Evolutionary conservation across 2,329 filamentous ascomycete genomes (phyloP), one percentile per base, ranked within the genome.

Genomic region (Camillea tinctor): DNA sequence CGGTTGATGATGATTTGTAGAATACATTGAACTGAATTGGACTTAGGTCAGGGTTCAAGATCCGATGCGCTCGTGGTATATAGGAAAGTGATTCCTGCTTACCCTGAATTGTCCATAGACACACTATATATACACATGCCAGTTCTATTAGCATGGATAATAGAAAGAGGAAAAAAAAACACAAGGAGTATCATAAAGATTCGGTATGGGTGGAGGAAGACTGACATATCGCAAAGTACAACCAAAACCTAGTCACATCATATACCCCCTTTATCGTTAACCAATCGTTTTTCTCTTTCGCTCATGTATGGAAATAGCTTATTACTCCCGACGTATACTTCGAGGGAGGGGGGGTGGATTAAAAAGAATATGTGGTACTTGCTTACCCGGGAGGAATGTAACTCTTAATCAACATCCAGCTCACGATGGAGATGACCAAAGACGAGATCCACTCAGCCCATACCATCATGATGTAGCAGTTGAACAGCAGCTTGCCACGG

Each of bases 1-100:
- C 78, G 75, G 62, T 80, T 80, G 65, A 79, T 77, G 67, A 80
- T 80, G 54, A 80, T 80, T 60, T 80, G 78, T 66, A 79, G 74
- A 2, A 80, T 63, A 19, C 78, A 69, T 62, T 80, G 78, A 19
- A 79, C 72, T 57, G 74, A 67, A 44, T 73, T 71, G 7, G 74
- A 59, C 69, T 69, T 76, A 26, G 66, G 67, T 7, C 44, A 49
- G 15, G 19, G 7, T 49, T 17, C 44, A 13, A 6, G 26, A 6
- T 30, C 6, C 13, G 26, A n/a, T n/a, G n/a, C n/a, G n/a, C n/a
- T n/a, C n/a, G n/a, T n/a, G 24, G 24, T 26, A 26, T 4, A 4
- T 26, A 26, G 24, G 24, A 4, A 26, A 26, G 24, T 4, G 4
- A 26, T 26, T 13, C 36, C 4, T 40, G 15, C 36, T 40, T 17